Evolutionary conservation across 495 filamentous ascomycete species (phyloP).

Genomic region (Trichoderma orchidacearum): DNA sequence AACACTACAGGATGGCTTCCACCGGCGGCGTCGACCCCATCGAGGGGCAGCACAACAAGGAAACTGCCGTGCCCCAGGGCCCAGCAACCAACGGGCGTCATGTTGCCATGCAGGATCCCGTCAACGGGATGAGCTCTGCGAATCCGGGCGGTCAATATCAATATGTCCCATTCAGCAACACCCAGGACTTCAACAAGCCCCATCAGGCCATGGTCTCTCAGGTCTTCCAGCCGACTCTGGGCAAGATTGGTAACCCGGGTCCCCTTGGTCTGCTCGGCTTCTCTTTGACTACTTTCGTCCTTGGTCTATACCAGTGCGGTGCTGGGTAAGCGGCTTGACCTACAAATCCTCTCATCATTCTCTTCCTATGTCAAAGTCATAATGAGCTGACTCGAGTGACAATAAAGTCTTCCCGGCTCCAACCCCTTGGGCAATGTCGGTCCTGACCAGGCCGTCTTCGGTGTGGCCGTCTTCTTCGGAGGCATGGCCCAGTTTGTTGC

Average conservation of each 20-base stretch:
- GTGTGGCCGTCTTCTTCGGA: slow-evolving; percentile 21
- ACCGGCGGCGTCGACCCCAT: neutral
- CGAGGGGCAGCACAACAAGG: neutral
- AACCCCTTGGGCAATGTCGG: slow-evolving; percentile 6
- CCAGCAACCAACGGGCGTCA: neutral
- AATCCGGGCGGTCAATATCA: neutral
- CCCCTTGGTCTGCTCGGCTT: slow-evolving; percentile 70
- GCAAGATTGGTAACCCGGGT: slow-evolving; percentile 67
- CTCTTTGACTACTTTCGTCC: slow-evolving; percentile 78
- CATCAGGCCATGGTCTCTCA: slow-evolving; percentile 2
- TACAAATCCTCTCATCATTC: too few relatives aligned
- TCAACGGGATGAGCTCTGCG: neutral
- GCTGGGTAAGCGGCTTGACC: slow-evolving; percentile 26
- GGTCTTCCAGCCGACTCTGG: neutral
- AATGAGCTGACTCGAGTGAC: too few relatives aligned
- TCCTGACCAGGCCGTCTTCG: slow-evolving; percentile 5
- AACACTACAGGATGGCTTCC: neutral
- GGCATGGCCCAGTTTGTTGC: slow-evolving; percentile 20
- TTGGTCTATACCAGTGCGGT: slow-evolving; percentile 63
- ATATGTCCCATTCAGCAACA: neutral
- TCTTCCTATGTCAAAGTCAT: too few relatives aligned
- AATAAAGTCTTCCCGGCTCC: slow-evolving; percentile 1
- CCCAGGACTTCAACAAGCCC: neutral
- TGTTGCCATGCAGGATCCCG: too few relatives aligned
- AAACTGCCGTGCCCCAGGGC: neutral